Evolutionary conservation across 768 basidiomycete genomes (phyloP).

Genomic region (Leucocoprinus sp.): DNA sequence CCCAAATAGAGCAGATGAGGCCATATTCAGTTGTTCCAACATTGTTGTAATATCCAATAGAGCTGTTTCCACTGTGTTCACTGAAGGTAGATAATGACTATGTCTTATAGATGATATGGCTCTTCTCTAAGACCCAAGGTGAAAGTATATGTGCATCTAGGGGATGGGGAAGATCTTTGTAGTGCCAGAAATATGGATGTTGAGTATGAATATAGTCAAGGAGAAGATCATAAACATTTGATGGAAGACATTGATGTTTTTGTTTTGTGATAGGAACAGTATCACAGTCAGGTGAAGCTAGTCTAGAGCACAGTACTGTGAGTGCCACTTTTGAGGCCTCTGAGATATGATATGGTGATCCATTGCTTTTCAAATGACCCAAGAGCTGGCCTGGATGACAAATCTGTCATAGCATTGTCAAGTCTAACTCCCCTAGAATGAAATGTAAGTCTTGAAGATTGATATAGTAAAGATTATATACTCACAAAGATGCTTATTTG

Average conservation of each 20-base stretch:
- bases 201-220: neutral
- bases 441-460: neutral
- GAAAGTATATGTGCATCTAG: neutral
- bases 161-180: neutral
- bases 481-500: conserved; percentile 17
- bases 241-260: neutral
- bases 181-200: neutral
- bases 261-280: neutral
- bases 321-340: neutral
- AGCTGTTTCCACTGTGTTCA: neutral
- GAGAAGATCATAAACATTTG: neutral
- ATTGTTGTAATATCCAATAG: neutral
- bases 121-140: neutral
- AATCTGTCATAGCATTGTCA: conserved; percentile 17
- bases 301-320: neutral
- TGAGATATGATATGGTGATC: neutral
- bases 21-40: neutral
- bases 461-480: neutral
- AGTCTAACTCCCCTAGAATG: conserved; percentile 17
- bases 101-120: neutral
- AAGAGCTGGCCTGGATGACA: conserved; percentile 13
- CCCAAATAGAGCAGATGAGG: neutral
- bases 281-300: neutral
- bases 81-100: neutral
- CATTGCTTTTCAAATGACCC: neutral